phyloP scores from a whole-genome alignment of 1,284 basidiomycete species.

The Ganoderma resinaceum region DNA sequence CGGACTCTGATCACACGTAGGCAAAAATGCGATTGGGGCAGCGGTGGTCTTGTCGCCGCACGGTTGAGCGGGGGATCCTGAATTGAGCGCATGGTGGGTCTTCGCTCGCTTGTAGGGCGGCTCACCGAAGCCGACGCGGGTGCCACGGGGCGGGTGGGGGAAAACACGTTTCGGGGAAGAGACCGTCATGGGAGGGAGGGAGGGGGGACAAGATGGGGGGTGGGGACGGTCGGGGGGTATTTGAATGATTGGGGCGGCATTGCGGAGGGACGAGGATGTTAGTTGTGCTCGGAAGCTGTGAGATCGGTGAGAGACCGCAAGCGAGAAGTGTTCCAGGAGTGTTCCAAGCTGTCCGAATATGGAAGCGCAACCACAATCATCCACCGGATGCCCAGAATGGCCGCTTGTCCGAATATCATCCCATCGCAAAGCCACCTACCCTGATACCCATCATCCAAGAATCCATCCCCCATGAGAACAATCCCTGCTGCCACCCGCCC shows the following conservation, averaged over 20 bases:
- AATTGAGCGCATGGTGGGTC: conserved; percentile 17
- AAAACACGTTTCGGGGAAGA: conserved; percentile 14
- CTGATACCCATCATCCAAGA: conserved; percentile 22
- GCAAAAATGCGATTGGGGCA: conserved; percentile 15
- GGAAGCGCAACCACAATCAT: conserved; percentile 25
- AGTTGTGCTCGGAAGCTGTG: conserved; percentile 30
- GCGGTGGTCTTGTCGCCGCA: conserved; percentile 3
- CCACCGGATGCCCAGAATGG: conserved; percentile 25
- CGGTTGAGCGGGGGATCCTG: conserved; percentile 7
- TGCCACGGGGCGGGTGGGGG: conserved; percentile 6
- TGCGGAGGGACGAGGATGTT: conserved; percentile 17
- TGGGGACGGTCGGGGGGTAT: conserved; percentile 14
- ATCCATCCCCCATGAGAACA: conserved; percentile 1
- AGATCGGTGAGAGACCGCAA: conserved; percentile 31
- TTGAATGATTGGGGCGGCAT: conserved; percentile 13
- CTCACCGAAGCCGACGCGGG: not conserved
- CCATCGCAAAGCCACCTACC: conserved; percentile 11
- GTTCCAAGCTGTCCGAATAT: conserved; percentile 25
- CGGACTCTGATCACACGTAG: conserved; percentile 18
- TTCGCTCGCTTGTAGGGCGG: conserved; percentile 27
- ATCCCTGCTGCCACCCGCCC: not conserved
- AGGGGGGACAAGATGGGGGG: conserved; percentile 5
- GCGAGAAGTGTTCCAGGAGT: conserved; percentile 29
- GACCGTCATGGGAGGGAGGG: conserved; percentile 16
- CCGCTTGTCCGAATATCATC: conserved; percentile 26